A percentile compares a stretch with the other conserved stretches of the same genome.
phyloP scores from a whole-genome alignment of 106 monocot genomes.

The Allium sativum region DNA sequence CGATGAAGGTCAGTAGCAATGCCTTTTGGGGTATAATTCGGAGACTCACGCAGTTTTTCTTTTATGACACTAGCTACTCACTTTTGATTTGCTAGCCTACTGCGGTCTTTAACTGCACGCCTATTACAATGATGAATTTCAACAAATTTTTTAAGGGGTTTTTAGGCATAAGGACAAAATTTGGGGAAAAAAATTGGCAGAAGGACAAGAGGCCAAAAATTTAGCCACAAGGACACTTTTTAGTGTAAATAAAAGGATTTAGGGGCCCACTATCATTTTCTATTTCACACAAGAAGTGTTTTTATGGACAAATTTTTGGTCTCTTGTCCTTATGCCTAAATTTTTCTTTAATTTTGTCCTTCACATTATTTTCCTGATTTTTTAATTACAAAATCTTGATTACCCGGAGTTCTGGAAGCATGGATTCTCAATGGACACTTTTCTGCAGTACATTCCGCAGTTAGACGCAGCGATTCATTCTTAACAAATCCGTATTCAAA shows the following conservation, averaged over 20 bases:
- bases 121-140: conserved; percentile 57
- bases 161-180: too few relatives aligned
- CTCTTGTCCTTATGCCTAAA: too few relatives aligned
- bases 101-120: conserved; percentile 38
- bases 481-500: conserved; percentile 77
- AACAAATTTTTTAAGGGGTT: too few relatives aligned
- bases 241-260: too few relatives aligned
- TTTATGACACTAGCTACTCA: conserved; percentile 94
- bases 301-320: too few relatives aligned
- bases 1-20: conserved; percentile 68
- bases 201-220: too few relatives aligned
- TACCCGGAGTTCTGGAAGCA: conserved; percentile 52
- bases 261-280: too few relatives aligned
- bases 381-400: conserved; percentile 59
- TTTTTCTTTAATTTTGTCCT: too few relatives aligned
- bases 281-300: too few relatives aligned
- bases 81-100: conserved; percentile 62
- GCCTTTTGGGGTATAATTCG: conserved; percentile 70
- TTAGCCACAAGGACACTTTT: too few relatives aligned
- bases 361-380: too few relatives aligned
- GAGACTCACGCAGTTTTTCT: conserved; percentile 62
- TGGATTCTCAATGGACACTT: conserved; percentile 84
- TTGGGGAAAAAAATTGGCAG: too few relatives aligned
- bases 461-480: conserved; percentile 72
- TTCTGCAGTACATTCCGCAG: conserved; percentile 61